These are phyloP conservation scores for Dendryphion nanum DNA, from an alignment of 2,329 filamentous ascomycete species.

Conservation along the genomic window DNA sequence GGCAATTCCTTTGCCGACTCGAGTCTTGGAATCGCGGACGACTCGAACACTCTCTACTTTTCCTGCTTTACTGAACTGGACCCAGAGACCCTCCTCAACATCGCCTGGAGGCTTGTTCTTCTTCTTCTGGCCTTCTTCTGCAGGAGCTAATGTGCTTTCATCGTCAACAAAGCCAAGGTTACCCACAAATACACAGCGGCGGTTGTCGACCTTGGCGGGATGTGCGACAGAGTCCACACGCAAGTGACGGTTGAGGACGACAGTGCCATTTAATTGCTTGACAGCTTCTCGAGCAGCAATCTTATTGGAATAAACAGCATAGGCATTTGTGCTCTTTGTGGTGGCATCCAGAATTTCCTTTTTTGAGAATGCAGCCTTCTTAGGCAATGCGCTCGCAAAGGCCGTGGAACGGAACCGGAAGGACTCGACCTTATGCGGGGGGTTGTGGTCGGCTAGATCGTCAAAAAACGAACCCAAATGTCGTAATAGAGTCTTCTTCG, in stretches of 20 bases:
- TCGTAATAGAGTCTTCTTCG: slow-evolving; percentile 72
- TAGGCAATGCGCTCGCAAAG: slow-evolving; percentile 78
- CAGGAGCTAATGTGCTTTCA: slow-evolving; percentile 65
- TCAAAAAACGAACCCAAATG: slow-evolving; percentile 77
- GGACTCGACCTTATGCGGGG: slow-evolving; percentile 76
- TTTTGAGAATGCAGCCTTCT: slow-evolving; percentile 91
- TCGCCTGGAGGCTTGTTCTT: slow-evolving; percentile 73
- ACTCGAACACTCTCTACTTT: slow-evolving; percentile 92
- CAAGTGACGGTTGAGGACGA: slow-evolving; percentile 82
- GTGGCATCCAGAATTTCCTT: slow-evolving; percentile 88
- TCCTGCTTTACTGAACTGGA: slow-evolving; percentile 72
- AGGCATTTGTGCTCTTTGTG: slow-evolving; percentile 90
- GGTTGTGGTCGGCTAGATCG: slow-evolving; percentile 46
- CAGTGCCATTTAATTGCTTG: slow-evolving; percentile 75
- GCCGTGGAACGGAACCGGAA: slow-evolving; percentile 92
- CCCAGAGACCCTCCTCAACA: slow-evolving; percentile 90
- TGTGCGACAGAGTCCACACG: slow-evolving; percentile 90
- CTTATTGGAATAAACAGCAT: slow-evolving; percentile 79
- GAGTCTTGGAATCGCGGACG: slow-evolving; percentile 81
- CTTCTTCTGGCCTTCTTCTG: slow-evolving; percentile 66
- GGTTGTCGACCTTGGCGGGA: slow-evolving; percentile 77
- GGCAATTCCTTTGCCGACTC: slow-evolving; percentile 94
- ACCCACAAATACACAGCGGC: slow-evolving; percentile 91
- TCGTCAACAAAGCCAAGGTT: slow-evolving; percentile 97
- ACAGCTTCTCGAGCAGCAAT: slow-evolving; percentile 75